Evolutionary conservation across 768 basidiomycete species (phyloP), one percentile per base, ranked within the genome.

Genomic region (Phlegmacium glaucopus): DNA sequence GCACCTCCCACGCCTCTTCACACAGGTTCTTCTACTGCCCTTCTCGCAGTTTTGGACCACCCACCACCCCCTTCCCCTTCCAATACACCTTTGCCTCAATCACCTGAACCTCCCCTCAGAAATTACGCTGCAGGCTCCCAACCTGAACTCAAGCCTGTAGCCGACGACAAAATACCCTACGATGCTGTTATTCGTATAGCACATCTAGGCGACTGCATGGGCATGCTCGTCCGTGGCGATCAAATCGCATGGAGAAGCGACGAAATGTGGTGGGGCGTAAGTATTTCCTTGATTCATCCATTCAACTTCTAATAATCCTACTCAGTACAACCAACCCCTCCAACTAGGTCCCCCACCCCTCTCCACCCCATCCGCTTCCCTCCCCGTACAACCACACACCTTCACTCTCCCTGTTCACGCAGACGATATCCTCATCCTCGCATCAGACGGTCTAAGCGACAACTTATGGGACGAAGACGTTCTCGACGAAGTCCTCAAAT

Each of bases 381-480:
- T 54, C 15, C 59, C 56, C 18, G 53, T 52, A 6, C 50, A 49
- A 15, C 56, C 59, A 2, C 84, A 83, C 48, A 68, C 83, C 5
- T 79, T 85, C 55, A 79, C 79, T 1, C 69, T 91, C 0, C 86
- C 85, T 17, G 87, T 90, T 3, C 72, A 72, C 50, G 74, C 76
- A 16, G 79, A 86, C 47, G 88, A 90, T 49, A 85, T 91, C 44
- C 76, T 93, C 46, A 85, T 94, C 51, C 78, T 94, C 34, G 85
- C 88, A 0, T 81, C 78, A 15, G 91, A 94, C 56, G 90, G 90
- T 1, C 69, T 94, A 42, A 81, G 82, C 52, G 91, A 94, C 64
- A 94, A 94, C 58, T 68, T 93, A 17, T 93, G 91, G 86, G 90
- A 92, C 56, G 83, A 85, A 56, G 90, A 94, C 50, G 80, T 94